Evolutionary conservation across 164 flowering plant species (phyloP).

Genomic region (Kingdonia uniflora): DNA sequence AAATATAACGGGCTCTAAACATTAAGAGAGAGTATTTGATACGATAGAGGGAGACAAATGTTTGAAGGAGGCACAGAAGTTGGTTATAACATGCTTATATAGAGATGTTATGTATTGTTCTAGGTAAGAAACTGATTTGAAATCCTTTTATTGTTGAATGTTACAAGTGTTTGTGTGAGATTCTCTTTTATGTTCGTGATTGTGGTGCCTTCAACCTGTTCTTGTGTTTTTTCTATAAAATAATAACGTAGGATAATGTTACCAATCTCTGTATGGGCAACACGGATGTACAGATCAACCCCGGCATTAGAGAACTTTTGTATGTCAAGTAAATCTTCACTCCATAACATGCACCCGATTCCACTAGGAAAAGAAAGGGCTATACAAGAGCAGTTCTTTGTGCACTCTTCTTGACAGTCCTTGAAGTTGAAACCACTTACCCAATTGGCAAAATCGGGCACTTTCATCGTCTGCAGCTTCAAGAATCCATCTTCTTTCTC

Average conservation of each 20-base stretch:
- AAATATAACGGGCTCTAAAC: too few relatives aligned
- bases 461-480: neutral
- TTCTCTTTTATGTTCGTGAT: too few relatives aligned
- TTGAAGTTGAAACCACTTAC: neutral
- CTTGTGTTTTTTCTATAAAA: too few relatives aligned
- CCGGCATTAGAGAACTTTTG: neutral
- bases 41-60: too few relatives aligned
- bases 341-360: neutral
- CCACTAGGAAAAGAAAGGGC: neutral
- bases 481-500: slow-evolving; percentile 5
- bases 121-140: too few relatives aligned
- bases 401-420: neutral
- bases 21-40: too few relatives aligned
- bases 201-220: too few relatives aligned
- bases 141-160: too few relatives aligned
- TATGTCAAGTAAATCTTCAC: neutral
- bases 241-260: neutral
- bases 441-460: neutral
- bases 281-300: neutral
- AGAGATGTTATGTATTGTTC: too few relatives aligned
- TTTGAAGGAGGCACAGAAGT: too few relatives aligned
- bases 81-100: too few relatives aligned
- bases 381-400: neutral
- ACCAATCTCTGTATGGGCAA: neutral
- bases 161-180: too few relatives aligned